Conservation (phyloP, 2,329 filamentous ascomycete genomes). For the Pseudogymnoascus sp. region DNA sequence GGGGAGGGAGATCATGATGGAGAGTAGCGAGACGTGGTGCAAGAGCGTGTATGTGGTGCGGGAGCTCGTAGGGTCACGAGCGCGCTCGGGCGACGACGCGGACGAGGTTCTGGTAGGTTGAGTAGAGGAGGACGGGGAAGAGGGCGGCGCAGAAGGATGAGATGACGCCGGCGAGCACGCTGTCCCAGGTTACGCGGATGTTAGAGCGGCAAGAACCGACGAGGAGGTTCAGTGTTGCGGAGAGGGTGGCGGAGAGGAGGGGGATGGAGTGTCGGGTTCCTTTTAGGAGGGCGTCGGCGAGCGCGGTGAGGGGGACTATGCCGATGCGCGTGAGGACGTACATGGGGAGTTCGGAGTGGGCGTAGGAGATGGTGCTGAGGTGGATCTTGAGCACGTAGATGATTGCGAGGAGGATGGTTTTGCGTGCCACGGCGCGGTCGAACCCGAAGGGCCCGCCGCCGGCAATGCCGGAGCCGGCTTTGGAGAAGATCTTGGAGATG, state of each 20-base stretch:
- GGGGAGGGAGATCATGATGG: constrained; percentile 42
- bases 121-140: constrained; percentile 44
- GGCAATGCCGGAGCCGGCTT: constrained; percentile 40
- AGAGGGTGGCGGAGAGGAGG: constrained; percentile 43
- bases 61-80: constrained; percentile 30
- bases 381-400: constrained; percentile 45
- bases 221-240: constrained; percentile 44
- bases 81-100: constrained; percentile 16
- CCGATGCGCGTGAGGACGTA: constrained; percentile 47
- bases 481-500: constrained; percentile 25
- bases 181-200: constrained; percentile 44
- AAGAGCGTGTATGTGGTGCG: constrained; percentile 45
- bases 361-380: constrained; percentile 48
- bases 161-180: constrained; percentile 45
- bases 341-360: constrained; percentile 45
- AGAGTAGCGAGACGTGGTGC: constrained; percentile 45
- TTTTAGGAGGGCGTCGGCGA: constrained; percentile 41
- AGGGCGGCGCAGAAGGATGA: constrained; percentile 45
- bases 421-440: constrained; percentile 39
- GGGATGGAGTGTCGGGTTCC: constrained; percentile 40
- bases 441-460: constrained; percentile 50
- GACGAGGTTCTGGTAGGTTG: constrained; percentile 41
- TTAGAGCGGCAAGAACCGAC: constrained; percentile 41
- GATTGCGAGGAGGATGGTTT: constrained; percentile 42
- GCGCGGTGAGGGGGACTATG: constrained; percentile 42